Conservation (phyloP, 805 yeast genomes). For the Saturnispora bothae region DNA sequence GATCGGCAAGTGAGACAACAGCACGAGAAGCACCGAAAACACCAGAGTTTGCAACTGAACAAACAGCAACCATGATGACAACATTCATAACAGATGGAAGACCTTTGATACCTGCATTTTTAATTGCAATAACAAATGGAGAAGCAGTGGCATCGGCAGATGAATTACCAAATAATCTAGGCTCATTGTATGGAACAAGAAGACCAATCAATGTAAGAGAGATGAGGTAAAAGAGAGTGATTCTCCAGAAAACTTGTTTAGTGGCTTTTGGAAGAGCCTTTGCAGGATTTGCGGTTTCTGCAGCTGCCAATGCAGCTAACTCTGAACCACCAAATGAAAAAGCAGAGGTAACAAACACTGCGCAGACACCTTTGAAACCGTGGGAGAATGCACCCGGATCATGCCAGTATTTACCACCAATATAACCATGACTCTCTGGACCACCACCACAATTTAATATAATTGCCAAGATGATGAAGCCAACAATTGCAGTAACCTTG, state of each 20-base stretch:
- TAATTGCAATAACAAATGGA: constrained; percentile 66
- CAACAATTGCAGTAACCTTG: constrained; percentile 45
- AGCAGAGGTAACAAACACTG: constrained; percentile 47
- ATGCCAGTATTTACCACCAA: constrained; percentile 51
- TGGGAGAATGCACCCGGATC: constrained; percentile 42
- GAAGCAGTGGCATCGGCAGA: constrained; percentile 51
- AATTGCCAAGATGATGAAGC: constrained; percentile 44
- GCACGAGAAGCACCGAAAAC: constrained; percentile 65
- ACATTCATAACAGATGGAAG: constrained; percentile 68
- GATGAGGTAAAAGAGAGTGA: constrained; percentile 42
- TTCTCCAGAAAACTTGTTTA: constrained; percentile 52
- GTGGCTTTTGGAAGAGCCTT: constrained; percentile 49
- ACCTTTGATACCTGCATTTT: constrained; percentile 49
- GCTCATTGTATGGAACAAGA: constrained; percentile 44
- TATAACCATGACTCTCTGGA: constrained; percentile 37
- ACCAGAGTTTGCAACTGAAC: constrained; percentile 70
- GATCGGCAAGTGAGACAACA: constrained; percentile 55
- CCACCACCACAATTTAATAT: constrained; percentile 52
- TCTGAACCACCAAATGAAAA: constrained; percentile 57
- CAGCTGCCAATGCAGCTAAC: constrained; percentile 49
- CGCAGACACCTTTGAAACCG: constrained; percentile 49
- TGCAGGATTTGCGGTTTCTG: constrained; percentile 49
- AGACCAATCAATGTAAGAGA: constrained; percentile 40
- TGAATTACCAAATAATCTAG: constrained; percentile 34
- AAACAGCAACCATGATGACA: constrained; percentile 59